Conservation (phyloP, 257 asterid species). For the Solanum neorickii region DNA sequence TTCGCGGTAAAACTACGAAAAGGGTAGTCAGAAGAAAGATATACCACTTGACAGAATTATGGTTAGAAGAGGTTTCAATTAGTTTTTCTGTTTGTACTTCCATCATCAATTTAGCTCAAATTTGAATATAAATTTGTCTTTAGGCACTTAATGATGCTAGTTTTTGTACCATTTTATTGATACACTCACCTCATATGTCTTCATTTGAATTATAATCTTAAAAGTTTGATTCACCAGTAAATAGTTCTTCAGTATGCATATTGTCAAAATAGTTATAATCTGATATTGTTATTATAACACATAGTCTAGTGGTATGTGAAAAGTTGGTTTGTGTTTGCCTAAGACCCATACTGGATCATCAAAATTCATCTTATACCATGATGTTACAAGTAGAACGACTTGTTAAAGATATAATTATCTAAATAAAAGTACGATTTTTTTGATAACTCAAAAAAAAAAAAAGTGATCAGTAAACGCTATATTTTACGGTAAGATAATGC, state of each 20-base stretch:
- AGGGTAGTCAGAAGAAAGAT: background rate
- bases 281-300: background rate
- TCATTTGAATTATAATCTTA: background rate
- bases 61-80: background rate
- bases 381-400: background rate
- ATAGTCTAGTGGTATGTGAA: background rate
- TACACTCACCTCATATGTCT: background rate
- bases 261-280: background rate
- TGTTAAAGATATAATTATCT: background rate
- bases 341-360: background rate
- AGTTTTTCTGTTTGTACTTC: background rate
- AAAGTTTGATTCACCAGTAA: background rate
- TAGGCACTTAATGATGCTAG: background rate
- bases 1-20: background rate
- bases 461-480: background rate
- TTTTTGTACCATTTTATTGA: background rate
- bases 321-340: background rate
- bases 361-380: background rate
- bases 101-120: background rate
- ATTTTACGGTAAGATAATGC: background rate
- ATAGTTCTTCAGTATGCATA: background rate
- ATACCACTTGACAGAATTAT: background rate
- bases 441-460: background rate
- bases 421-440: background rate
- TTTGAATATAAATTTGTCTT: background rate